Evolutionary conservation across 768 basidiomycete species (phyloP), one percentile per base, ranked within the genome.

Genomic region (Infundibulicybe gibba): DNA sequence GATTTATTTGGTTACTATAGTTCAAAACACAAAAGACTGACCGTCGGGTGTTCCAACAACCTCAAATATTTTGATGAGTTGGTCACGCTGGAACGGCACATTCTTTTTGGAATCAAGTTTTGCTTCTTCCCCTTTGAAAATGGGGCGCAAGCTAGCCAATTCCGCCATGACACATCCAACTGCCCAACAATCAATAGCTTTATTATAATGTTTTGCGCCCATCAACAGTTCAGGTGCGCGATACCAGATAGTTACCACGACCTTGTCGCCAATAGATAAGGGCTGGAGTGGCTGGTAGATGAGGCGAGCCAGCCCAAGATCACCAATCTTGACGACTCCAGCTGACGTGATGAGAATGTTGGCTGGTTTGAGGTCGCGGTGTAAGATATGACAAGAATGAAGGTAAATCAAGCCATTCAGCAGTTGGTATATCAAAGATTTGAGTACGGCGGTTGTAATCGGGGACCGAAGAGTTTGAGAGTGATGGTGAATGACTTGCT

Each of bases 401-500:
- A 99, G 86, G 68, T 97, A 98, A 45, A 93, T 72, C 14, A 97
- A 81, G 8, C 97, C 97, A 59, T 94, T 94, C 43, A 97, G 69
- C 16, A 98, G 87, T 63, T 98, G 97, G 65, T 92, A 94, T 3
- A 90, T 84, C 32, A 98, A 80, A 3, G 92, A 92, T 64, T 97
- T 97, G 55, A 99, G 83, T 6, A 95, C 86, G 10, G 87, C 72
- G 0, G 75, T 67, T 2, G 87, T 76, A 37, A 98, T 90, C 13
- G 81, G 71, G 6, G 78, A 71, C 8, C 97, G 88, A 2, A 94
- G 75, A 2, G 87, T 88, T 62, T 95, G 91, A 10, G 93, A 91
- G 61, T 98, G 92, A 65, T 97, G 94, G 61, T 98, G 97, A 39
- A 99, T 99, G 41, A 99, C 86, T 93, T 99, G 97, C 91, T 97